phyloP scores from a whole-genome alignment of 1,284 basidiomycete genomes.

The Coniferiporia weirii region DNA sequence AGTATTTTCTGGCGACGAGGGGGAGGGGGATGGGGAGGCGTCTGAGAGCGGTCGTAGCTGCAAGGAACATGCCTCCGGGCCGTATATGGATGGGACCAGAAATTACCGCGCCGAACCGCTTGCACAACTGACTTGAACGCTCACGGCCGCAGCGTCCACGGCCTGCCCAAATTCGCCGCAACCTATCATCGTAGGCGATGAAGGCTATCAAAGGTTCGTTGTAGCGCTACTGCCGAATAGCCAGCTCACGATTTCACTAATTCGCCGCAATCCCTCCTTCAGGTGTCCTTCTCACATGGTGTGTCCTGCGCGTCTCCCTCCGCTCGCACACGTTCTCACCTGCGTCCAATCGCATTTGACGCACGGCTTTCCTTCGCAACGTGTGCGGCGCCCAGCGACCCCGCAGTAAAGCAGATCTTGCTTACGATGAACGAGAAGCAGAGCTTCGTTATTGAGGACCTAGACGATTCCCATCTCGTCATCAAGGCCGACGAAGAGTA shows the following conservation, averaged over 20 bases:
- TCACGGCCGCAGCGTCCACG: neutral
- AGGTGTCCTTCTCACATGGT: conserved; percentile 78
- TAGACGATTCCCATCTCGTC: conserved; percentile 81
- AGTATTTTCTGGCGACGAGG: neutral
- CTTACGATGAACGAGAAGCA: conserved; percentile 75
- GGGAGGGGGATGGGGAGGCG: neutral
- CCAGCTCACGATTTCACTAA: conserved; percentile 10
- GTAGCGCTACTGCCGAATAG: conserved; percentile 3
- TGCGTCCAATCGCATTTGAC: neutral
- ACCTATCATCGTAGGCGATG: conserved; percentile 31
- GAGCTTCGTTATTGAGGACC: conserved; percentile 80
- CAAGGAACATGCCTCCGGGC: neutral
- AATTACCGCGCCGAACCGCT: neutral
- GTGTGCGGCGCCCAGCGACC: conserved; percentile 51
- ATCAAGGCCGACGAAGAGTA: conserved; percentile 80
- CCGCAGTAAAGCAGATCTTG: conserved; percentile 87
- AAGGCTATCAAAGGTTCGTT: conserved; percentile 59
- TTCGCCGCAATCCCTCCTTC: neutral
- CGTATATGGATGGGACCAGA: neutral
- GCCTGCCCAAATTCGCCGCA: neutral
- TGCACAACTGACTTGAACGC: neutral
- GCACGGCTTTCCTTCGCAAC: neutral
- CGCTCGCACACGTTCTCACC: neutral
- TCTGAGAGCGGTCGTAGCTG: neutral
- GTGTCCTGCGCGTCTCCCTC: conserved; percentile 23